Base-by-base conservation (phyloP, 2,329 filamentous ascomycete species). In the Claviceps pazoutovae region DNA sequence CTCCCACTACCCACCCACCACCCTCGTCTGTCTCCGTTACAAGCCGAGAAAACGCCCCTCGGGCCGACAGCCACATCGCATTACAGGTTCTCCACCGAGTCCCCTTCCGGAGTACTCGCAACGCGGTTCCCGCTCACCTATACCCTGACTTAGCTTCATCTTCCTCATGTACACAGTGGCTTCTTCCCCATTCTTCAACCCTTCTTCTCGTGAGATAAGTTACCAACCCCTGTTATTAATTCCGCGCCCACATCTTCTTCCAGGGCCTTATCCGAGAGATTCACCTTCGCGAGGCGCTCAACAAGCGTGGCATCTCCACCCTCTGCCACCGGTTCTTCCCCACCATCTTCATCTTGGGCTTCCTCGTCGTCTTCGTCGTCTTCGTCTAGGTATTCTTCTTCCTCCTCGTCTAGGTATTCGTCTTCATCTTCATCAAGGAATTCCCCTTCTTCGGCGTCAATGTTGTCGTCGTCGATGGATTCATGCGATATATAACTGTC, bases 221-320 rank as follows among this genome's bases (percentile, higher is more conserved):
- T 70, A 65, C 73, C 72, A 66, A 83, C 64, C 51, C 79, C 79
- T 17, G 78, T 81, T 51, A 82, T 81, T 30, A 79, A 58, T 62
- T 82, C 78, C 2, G 77, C 79, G 51, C 70, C 67, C 11, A 72
- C 51, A 57, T 82, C 79, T 54, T 71, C 65, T 5, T 70, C 62
- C 23, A 66, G 50, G 44, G 57, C 50, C 16, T 59, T 49, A 11
- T 54, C 51, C n/a, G 45, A 47, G 17, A 54, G 13, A 11, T 49
- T 51, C 9, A 46, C 47, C 39, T 55, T 48, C 48, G 49, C 51
- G 48, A 58, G 52, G 43, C 57, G 49, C 51, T 55, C 51, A 23
- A 51, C 26, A 16, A 49, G 46, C 14, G 37, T 45, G 6, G 41
- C 41, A 49, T 60, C 53, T 38, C 61, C 61, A 19, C 59, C 53